phyloP scores from a whole-genome alignment of 2,329 filamentous ascomycete genomes.

The Aspergillus fijiensis region DNA sequence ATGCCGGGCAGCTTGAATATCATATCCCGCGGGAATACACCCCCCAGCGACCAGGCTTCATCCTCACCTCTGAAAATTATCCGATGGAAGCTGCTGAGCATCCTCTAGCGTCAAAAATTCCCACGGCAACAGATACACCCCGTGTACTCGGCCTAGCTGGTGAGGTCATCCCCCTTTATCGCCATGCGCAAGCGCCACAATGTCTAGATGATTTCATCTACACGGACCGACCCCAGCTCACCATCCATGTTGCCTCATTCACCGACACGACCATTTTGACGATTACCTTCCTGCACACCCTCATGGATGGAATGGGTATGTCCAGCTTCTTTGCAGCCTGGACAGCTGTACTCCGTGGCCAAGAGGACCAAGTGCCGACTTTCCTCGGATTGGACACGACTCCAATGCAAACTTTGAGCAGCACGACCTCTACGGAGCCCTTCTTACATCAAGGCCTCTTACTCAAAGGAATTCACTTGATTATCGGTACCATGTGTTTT shows the following conservation, averaged over 20 bases:
- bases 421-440: not conserved
- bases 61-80: constrained; percentile 41
- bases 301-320: constrained; percentile 50
- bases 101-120: not conserved
- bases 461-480: not conserved
- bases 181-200: not conserved
- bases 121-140: not conserved
- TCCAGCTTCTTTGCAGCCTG: constrained; percentile 47
- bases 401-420: not conserved
- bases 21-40: constrained; percentile 43
- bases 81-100: constrained; percentile 38
- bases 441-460: not conserved
- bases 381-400: constrained; percentile 29
- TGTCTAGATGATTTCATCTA: constrained; percentile 42
- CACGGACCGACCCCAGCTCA: constrained; percentile 48
- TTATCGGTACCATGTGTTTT: not conserved
- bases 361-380: constrained; percentile 43
- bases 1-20: constrained; percentile 39
- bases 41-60: constrained; percentile 41
- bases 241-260: constrained; percentile 51
- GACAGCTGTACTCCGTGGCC: constrained; percentile 47
- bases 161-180: not conserved
- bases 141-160: not conserved
- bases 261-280: constrained; percentile 51
- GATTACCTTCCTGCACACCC: constrained; percentile 49